A percentile compares a stretch with the other conserved stretches of the same genome.
phyloP scores from a whole-genome alignment of 441 rosid genomes.

The Sinapis alba region DNA sequence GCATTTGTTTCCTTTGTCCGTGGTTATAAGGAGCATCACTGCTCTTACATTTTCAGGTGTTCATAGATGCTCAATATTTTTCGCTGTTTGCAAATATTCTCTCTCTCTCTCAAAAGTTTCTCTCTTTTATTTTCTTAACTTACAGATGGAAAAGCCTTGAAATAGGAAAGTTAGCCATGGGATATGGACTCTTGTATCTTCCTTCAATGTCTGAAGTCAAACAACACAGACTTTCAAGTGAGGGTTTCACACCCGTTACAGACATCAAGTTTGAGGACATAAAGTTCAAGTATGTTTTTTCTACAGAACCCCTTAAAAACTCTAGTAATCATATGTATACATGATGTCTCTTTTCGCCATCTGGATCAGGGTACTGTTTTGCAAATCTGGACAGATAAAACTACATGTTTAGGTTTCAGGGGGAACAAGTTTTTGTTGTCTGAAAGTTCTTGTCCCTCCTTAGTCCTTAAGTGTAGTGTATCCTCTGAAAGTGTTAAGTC shows the following conservation, averaged over 20 bases:
- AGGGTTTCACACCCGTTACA: slow-evolving; percentile 69
- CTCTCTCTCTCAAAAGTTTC: neutral
- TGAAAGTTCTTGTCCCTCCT: slow-evolving; percentile 10
- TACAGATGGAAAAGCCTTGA: slow-evolving; percentile 86
- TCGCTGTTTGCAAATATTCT: neutral
- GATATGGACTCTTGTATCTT: slow-evolving; percentile 82
- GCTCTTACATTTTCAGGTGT: slow-evolving; percentile 88
- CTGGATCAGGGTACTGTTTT: neutral
- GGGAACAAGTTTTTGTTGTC: neutral
- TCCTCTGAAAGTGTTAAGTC: neutral
- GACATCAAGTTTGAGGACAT: slow-evolving; percentile 70
- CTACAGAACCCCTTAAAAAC: neutral
- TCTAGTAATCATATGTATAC: neutral
- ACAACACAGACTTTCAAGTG: slow-evolving; percentile 66
- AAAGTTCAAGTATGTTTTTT: slow-evolving; percentile 59
- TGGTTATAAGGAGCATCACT: slow-evolving; percentile 92
- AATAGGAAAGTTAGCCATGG: slow-evolving; percentile 93
- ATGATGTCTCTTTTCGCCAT: neutral
- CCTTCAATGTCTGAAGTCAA: slow-evolving; percentile 90
- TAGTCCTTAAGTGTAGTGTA: neutral
- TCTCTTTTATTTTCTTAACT: neutral
- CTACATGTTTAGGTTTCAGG: neutral
- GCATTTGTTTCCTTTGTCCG: slow-evolving; percentile 91
- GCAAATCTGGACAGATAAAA: neutral
- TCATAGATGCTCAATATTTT: neutral